A percentile compares a stretch with the other conserved stretches of the same genome.
phyloP scores from a whole-genome alignment of 2,329 filamentous ascomycete genomes.

The Colletotrichum sp. region DNA sequence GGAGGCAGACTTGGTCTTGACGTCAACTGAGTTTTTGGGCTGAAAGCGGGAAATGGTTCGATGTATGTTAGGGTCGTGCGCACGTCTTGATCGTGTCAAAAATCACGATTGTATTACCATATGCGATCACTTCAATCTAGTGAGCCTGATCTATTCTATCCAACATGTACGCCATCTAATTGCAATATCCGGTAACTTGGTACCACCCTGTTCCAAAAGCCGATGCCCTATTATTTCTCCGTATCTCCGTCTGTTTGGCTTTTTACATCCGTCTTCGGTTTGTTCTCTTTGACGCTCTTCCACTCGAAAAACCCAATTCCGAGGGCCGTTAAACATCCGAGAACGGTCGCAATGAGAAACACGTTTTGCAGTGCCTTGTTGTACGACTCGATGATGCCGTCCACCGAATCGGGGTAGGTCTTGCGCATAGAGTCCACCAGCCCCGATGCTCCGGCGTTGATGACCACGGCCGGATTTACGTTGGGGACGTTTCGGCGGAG shows the following conservation, averaged over 20 bases:
- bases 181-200: neutral
- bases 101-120: neutral
- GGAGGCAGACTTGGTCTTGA: neutral
- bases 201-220: neutral
- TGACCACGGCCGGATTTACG: neutral
- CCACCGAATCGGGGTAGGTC: conserved; percentile 24
- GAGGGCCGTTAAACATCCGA: neutral
- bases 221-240: neutral
- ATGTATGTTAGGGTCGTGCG: neutral
- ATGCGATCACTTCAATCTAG: neutral
- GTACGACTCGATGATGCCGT: conserved; percentile 51
- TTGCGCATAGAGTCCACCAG: neutral
- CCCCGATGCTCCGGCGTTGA: conserved; percentile 6
- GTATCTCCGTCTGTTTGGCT: neutral
- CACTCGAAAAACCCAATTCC: conserved; percentile 15
- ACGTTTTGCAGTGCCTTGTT: conserved; percentile 52
- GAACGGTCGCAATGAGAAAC: conserved; percentile 49
- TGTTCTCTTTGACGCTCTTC: conserved; percentile 9
- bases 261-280: neutral
- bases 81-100: neutral
- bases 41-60: neutral
- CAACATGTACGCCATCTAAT: neutral
- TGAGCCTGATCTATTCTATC: neutral
- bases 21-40: neutral
- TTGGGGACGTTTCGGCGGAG: conserved; percentile 7